phyloP scores from a whole-genome alignment of 1,139 yeast genomes.

The Nakaseomyces nivariensis region DNA sequence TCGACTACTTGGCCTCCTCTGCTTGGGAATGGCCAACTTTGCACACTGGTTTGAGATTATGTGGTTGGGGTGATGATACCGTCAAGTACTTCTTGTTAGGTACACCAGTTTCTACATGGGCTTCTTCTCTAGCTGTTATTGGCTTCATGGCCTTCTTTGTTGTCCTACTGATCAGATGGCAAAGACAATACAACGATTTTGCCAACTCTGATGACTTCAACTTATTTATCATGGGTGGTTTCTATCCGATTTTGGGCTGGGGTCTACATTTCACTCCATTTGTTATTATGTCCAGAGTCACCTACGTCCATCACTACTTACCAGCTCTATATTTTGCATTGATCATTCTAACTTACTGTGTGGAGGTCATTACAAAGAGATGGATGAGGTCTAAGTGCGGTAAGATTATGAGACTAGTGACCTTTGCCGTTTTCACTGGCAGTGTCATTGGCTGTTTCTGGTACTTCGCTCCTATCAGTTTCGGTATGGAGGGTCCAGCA shows the following conservation, averaged over 20 bases:
- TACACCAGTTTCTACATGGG: conserved; percentile 91
- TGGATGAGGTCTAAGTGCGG: conserved; percentile 28
- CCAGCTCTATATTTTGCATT: conserved; percentile 96
- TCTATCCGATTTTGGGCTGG: conserved; percentile 92
- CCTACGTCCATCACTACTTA: conserved; percentile 93
- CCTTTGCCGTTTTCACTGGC: conserved; percentile 40
- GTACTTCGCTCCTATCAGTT: conserved; percentile 67
- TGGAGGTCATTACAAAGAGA: conserved; percentile 52
- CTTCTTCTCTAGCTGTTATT: conserved; percentile 62
- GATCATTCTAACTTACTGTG: conserved; percentile 64
- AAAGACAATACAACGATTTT: conserved; percentile 78
- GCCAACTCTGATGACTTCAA: conserved; percentile 31
- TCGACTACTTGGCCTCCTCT: conserved; percentile 80
- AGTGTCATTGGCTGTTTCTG: conserved; percentile 59
- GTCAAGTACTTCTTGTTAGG: conserved; percentile 85
- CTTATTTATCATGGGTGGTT: conserved; percentile 65
- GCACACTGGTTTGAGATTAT: conserved; percentile 85
- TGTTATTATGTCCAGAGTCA: conserved; percentile 92
- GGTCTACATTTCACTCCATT: conserved; percentile 87
- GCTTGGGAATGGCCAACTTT: conserved; percentile 99
- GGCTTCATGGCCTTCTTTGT: conserved; percentile 50
- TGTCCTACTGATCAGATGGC: conserved; percentile 75
- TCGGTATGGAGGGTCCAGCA: conserved; percentile 85
- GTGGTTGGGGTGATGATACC: conserved; percentile 83
- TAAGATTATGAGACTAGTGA: conserved; percentile 26